Evolutionary conservation across 2,329 filamentous ascomycete genomes (phyloP), one percentile per base, ranked within the genome.

Genomic region (Bretziella fagacearum): DNA sequence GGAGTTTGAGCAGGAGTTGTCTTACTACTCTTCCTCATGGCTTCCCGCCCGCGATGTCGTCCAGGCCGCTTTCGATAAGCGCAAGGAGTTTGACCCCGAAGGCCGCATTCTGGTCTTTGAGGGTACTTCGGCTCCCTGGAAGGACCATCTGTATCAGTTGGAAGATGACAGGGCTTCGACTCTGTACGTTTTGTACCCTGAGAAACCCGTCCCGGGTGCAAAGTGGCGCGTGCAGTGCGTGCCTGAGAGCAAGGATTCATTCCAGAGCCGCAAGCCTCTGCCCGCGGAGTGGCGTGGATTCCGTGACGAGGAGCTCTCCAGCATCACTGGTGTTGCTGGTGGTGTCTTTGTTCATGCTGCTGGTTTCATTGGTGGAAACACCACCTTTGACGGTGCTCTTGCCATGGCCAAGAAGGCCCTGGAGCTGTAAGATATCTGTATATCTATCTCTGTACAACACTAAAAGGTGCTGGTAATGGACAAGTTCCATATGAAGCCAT

Each of bases 171-270:
- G 76, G 15, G 54, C 60, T 6, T 58, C 58, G 55, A 78, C 89
- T 3, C 69, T 87, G 44, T 96, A 95, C 59, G 87, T 94, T 11
- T 68, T 96, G 22, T 96, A 96, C 64, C 82, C 86, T 0, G 89
- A 98, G 67, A 84, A 75, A 57, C 73, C 78, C 23, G 70, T 73
- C 37, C 74, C 78, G 39, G 81, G 74, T 53, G 71, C 81, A 58
- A 93, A 91, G 65, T 96, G 91, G 91, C 77, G 91, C 49, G 82
- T 98, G 52, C 86, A 95, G 64, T 80, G 82, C 52, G 91, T 96
- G n/a, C 83, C 85, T 41, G 77, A 83, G 50, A 74, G 76, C 60
- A 79, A 82, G 60, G 81, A 84, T 58, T 91, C 84, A 51, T 98
- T 98, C 59, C 73, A 84, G 62, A 95, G 87, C 66, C 76, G 91